Percentiles rank a stretch among this genome's conserved stretches.
Evolutionary conservation across 2,329 filamentous ascomycete genomes (phyloP).

Genomic region (Coniochaeta sp.): DNA sequence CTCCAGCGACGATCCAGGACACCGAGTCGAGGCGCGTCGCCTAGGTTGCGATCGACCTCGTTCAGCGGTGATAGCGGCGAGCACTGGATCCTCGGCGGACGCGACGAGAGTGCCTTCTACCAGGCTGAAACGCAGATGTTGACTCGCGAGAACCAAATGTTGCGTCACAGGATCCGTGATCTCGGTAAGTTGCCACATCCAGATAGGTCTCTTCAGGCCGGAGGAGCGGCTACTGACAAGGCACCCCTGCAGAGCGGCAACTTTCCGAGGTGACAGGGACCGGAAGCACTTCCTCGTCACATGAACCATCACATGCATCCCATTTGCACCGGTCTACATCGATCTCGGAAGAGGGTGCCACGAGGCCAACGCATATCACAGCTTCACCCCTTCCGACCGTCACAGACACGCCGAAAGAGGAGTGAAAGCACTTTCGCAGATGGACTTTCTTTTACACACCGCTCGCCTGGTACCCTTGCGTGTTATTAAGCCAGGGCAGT

Average conservation of each 20-base stretch:
- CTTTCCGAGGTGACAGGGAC: constrained; percentile 33
- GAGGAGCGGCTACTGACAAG: constrained; percentile 9
- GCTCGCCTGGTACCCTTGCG: background rate
- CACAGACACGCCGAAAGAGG: constrained; percentile 4
- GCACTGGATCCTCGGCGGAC: constrained; percentile 48
- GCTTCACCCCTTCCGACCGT: constrained; percentile 6
- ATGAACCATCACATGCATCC: constrained; percentile 41
- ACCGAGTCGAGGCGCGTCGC: constrained; percentile 48
- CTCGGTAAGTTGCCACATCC: constrained; percentile 46
- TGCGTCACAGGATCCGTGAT: constrained; percentile 66
- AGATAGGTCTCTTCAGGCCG: background rate
- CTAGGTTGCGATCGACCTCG: constrained; percentile 49
- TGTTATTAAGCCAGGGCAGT: background rate
- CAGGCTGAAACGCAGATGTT: constrained; percentile 76
- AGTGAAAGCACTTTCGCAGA: background rate
- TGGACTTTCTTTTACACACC: background rate
- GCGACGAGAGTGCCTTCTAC: constrained; percentile 73
- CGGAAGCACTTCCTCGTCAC: constrained; percentile 19
- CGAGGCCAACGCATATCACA: constrained; percentile 7
- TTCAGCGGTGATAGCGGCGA: constrained; percentile 54
- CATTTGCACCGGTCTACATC: constrained; percentile 39
- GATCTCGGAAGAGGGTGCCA: constrained; percentile 29
- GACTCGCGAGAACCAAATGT: constrained; percentile 74
- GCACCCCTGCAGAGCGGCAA: constrained; percentile 37
- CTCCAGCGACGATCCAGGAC: constrained; percentile 50